These are phyloP conservation scores for Carex myosuroides DNA, from an alignment of 176 grass and related monocot genomes.

Conservation along the genomic window DNA sequence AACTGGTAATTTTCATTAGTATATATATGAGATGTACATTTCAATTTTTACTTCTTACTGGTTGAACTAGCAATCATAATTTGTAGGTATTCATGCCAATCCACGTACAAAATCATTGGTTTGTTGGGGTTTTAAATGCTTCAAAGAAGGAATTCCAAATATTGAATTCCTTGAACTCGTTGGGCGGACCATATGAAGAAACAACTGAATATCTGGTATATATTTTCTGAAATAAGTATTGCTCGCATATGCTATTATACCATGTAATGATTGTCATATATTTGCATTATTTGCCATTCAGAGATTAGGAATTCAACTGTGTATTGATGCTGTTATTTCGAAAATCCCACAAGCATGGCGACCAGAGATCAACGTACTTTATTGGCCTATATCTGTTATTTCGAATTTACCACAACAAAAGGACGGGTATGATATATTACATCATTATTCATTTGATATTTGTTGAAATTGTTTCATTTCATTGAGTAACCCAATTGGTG, in stretches of 20 bases:
- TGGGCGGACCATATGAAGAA: background rate
- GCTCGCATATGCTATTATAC: background rate
- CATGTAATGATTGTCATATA: background rate
- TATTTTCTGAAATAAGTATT: background rate
- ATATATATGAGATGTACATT: background rate
- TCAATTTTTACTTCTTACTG: background rate
- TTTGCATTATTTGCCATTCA: background rate
- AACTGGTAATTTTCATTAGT: background rate
- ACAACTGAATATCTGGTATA: background rate
- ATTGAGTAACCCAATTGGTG: background rate
- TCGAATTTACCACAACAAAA: background rate
- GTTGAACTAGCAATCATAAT: too few species aligned
- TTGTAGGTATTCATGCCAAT: background rate
- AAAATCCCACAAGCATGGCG: too few species aligned
- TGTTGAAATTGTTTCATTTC: background rate
- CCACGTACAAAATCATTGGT: background rate
- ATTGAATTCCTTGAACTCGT: background rate
- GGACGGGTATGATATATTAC: background rate
- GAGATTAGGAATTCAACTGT: background rate
- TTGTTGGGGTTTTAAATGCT: background rate
- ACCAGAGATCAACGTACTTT: background rate
- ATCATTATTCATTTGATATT: background rate
- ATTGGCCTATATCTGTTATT: background rate
- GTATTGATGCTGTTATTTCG: background rate
- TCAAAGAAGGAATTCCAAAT: background rate